phyloP scores from a whole-genome alignment of 2,329 filamentous ascomycete genomes.

The Ophiostoma sp. region DNA sequence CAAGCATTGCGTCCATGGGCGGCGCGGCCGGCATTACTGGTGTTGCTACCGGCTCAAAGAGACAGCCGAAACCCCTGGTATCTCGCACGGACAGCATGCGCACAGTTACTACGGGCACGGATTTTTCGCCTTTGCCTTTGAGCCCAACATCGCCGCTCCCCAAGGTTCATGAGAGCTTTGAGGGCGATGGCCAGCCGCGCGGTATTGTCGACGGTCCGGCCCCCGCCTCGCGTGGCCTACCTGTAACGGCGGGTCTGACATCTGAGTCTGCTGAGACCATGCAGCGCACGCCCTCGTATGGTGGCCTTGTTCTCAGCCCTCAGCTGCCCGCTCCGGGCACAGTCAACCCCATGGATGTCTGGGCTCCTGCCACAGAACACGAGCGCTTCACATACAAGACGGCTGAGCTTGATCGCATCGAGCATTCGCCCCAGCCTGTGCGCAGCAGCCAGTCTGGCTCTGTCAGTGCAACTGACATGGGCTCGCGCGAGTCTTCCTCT shows the following conservation, averaged over 20 bases:
- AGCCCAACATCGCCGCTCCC: slow-evolving; percentile 28
- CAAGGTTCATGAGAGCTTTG: slow-evolving; percentile 4
- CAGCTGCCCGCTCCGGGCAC: slow-evolving; percentile 41
- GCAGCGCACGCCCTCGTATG: slow-evolving; percentile 23
- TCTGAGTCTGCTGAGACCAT: slow-evolving; percentile 27
- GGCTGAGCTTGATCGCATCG: slow-evolving; percentile 36
- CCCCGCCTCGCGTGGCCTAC: neutral
- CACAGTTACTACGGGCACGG: slow-evolving; percentile 10
- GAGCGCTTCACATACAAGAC: slow-evolving; percentile 35
- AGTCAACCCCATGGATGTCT: slow-evolving; percentile 51
- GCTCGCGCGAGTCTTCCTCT: slow-evolving; percentile 2
- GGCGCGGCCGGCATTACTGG: slow-evolving; percentile 19
- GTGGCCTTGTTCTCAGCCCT: slow-evolving; percentile 28
- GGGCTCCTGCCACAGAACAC: slow-evolving; percentile 40
- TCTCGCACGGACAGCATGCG: slow-evolving; percentile 24
- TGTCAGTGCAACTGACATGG: neutral
- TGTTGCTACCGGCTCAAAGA: slow-evolving; percentile 12
- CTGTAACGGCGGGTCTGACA: slow-evolving; percentile 13
- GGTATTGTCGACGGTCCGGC: neutral
- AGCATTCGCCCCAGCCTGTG: slow-evolving; percentile 26
- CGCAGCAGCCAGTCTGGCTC: neutral
- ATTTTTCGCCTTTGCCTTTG: slow-evolving; percentile 26
- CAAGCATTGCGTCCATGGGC: slow-evolving; percentile 23
- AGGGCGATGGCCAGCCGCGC: neutral
- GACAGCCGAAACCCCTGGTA: slow-evolving; percentile 13